A percentile compares a stretch with the other conserved stretches of the same genome.
Conservation (phyloP, 2,329 filamentous ascomycete genomes). For the Colletotrichum sp. region DNA sequence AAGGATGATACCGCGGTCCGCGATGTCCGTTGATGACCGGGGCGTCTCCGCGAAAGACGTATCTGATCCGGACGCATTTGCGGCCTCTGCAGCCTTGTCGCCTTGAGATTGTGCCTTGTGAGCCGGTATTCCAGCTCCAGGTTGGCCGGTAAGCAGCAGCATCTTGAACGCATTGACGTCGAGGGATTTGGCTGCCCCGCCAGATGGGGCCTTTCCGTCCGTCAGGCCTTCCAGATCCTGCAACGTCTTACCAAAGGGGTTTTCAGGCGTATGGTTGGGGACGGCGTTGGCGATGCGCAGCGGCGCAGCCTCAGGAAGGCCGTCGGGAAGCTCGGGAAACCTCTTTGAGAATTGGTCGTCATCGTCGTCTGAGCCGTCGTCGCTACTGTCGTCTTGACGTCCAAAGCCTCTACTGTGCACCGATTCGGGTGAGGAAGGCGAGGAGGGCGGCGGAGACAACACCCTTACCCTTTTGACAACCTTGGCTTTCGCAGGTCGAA, state of each 20-base stretch:
- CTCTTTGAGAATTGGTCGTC: slow-evolving; percentile 20
- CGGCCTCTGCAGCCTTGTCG: slow-evolving; percentile 60
- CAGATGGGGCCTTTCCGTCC: slow-evolving; percentile 33
- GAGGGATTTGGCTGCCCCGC: slow-evolving; percentile 48
- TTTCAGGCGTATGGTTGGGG: slow-evolving; percentile 40
- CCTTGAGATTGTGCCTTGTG: slow-evolving; percentile 37
- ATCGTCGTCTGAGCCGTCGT: slow-evolving; percentile 33
- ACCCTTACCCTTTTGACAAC: slow-evolving; percentile 72
- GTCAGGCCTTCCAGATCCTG: slow-evolving; percentile 51
- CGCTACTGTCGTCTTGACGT: slow-evolving; percentile 27
- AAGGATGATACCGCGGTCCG: slow-evolving; percentile 52
- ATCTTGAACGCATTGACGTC: slow-evolving; percentile 82
- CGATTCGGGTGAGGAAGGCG: slow-evolving; percentile 54
- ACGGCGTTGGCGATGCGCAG: slow-evolving; percentile 22
- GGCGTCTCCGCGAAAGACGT: slow-evolving; percentile 49
- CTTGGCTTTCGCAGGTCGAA: slow-evolving; percentile 45
- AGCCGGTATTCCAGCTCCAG: slow-evolving; percentile 32
- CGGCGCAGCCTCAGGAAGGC: slow-evolving; percentile 13
- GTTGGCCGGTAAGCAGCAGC: slow-evolving; percentile 75
- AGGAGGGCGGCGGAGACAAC: slow-evolving; percentile 67
- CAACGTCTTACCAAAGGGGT: slow-evolving; percentile 63
- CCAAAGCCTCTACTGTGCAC: slow-evolving; percentile 24
- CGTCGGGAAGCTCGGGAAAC: slow-evolving; percentile 19
- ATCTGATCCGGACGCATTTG: slow-evolving; percentile 14
- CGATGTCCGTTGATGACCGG: slow-evolving; percentile 63